These are phyloP conservation scores for Linum lewisii DNA, from an alignment of 345 rosid genomes.

Conservation along the genomic window DNA sequence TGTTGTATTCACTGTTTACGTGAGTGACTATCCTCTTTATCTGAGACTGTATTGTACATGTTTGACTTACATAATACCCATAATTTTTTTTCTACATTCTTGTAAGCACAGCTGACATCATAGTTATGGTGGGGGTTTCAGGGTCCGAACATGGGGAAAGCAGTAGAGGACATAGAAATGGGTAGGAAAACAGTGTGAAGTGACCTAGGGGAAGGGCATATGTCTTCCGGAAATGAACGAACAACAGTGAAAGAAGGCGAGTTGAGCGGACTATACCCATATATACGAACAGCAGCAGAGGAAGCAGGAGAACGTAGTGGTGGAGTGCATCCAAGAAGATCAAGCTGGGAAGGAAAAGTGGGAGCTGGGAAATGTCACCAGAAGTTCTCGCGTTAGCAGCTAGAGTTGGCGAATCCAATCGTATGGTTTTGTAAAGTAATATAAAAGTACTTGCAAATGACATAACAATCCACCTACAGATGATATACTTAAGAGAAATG, in stretches of 20 bases:
- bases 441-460: too few relatives aligned
- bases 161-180: constrained; percentile 86
- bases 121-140: constrained; percentile 76
- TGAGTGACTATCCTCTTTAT: background rate
- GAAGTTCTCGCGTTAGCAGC: constrained; percentile 90
- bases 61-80: background rate
- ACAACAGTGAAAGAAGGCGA: constrained; percentile 75
- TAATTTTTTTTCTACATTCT: too few relatives aligned
- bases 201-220: constrained; percentile 54
- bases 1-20: constrained; percentile 3
- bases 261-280: constrained; percentile 60
- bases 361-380: constrained; percentile 75
- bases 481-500: too few relatives aligned
- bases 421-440: too few relatives aligned
- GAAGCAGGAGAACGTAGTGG: constrained; percentile 42
- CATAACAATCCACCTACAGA: too few relatives aligned
- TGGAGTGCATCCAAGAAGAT: constrained; percentile 67
- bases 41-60: background rate
- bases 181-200: constrained; percentile 95
- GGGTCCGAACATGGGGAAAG: constrained; percentile 96
- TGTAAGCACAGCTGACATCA: background rate
- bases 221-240: constrained; percentile 39
- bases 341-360: constrained; percentile 72
- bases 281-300: constrained; percentile 52
- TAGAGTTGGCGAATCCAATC: constrained; percentile 73